Conservation (phyloP, 2,329 filamentous ascomycete species). For the Epichloe elymi region DNA sequence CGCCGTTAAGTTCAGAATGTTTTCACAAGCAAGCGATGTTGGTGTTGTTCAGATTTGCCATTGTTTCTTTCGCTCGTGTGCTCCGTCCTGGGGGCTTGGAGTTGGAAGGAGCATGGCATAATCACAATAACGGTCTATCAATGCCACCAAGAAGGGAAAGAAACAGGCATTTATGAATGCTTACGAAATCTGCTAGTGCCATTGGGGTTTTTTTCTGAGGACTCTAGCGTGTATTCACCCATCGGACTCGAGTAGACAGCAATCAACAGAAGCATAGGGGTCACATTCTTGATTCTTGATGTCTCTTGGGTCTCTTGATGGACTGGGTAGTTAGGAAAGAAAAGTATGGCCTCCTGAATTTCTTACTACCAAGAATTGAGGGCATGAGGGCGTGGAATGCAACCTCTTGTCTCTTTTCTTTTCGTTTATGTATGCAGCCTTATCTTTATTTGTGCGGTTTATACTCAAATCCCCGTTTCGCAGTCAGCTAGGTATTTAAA, state of each 20-base stretch:
- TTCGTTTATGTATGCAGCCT: conserved; percentile 25
- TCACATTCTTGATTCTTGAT: neutral
- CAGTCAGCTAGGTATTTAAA: conserved; percentile 23
- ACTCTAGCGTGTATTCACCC: neutral
- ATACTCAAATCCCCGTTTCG: conserved; percentile 19
- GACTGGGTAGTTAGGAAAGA: conserved; percentile 2
- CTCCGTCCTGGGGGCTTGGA: conserved; percentile 21
- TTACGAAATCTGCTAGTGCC: conserved; percentile 12
- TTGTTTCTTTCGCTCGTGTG: conserved; percentile 14
- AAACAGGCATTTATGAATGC: conserved; percentile 17
- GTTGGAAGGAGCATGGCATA: conserved; percentile 14
- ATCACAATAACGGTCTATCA: conserved; percentile 11
- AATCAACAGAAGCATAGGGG: neutral
- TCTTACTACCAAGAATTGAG: neutral
- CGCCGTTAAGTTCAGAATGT: conserved; percentile 53
- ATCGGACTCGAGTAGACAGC: neutral
- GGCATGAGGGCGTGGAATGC: conserved; percentile 4
- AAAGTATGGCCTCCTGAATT: conserved; percentile 1
- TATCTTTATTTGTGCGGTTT: conserved; percentile 18
- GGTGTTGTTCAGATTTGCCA: conserved; percentile 16
- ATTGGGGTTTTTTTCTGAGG: neutral
- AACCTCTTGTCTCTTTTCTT: conserved; percentile 7
- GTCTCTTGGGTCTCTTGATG: neutral
- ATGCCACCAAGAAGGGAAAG: conserved; percentile 15
- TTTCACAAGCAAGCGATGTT: conserved; percentile 12